Evolutionary conservation across 2,329 filamentous ascomycete genomes (phyloP), one percentile per base, ranked within the genome.

Genomic region (Phialophora macrospora): DNA sequence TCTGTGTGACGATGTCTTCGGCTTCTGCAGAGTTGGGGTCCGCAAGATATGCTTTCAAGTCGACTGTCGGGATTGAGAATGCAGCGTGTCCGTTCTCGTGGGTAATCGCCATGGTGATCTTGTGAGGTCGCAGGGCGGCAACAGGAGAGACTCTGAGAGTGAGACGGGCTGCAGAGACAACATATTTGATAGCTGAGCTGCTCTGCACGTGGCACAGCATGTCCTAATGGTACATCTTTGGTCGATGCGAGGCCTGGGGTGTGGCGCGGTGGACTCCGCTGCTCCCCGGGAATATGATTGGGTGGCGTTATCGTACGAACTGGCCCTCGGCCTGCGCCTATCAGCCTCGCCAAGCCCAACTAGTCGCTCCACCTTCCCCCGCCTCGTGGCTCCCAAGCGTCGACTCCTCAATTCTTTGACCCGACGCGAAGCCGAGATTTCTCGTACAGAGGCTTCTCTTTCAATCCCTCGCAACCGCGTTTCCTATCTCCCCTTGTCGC

Each of bases 1-100:
- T 75, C 54, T 79, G 74, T 0, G 75, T 64, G 3, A 80, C 73
- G 1, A 68, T 67, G 7, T 60, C 49, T 8, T 71, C 64, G n/a
- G 68, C 70, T 14, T 62, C 69, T 9, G 67, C n/a, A 9, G 64
- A 67, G 26, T 62, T 32, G 4, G 69, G 68, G 28, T 72, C 46
- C 6, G 60, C 38, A 3, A 71, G 63, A 24, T 70, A 72, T 49
- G 67, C 65, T 8, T 52, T 64, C 56, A 72, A 66, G 65, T 72
- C 70, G 41, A 72, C 61, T 1, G 60, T 67, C n/a, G 68, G 70
- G 59, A 71, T 64, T 12, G 57, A 51, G 22, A 60, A 60, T 4
- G 46, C 28, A 52, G 57, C 7, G 9, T 52, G 26, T 41, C 20
- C 57, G 7, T 52, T 51, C 6, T 7, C 11, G 17, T 34, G 7